Evolutionary conservation across 176 grass and related monocot species (phyloP), one percentile per base, ranked within the genome.

Genomic region (Ampelocalamus luodianensis): DNA sequence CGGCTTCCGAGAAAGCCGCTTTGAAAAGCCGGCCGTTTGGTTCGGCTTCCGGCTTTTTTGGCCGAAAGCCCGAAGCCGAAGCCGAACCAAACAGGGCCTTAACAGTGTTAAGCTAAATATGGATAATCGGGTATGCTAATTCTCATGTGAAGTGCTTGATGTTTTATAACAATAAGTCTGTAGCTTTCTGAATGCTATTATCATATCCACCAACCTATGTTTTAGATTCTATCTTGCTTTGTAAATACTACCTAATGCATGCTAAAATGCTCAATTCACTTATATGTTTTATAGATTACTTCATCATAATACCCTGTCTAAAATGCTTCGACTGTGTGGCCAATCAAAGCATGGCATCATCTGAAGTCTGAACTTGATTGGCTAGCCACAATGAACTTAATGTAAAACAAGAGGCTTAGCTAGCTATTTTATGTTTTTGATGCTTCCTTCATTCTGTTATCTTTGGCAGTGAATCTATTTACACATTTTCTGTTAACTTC

Each of bases 61-160:
- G n/a, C n/a, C n/a, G n/a, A n/a, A n/a, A n/a, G n/a, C n/a, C n/a
- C n/a, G n/a, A n/a, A n/a, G n/a, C n/a, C n/a, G n/a, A n/a, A n/a
- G n/a, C n/a, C n/a, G n/a, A n/a, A n/a, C n/a, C n/a, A n/a, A n/a
- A n/a, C n/a, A n/a, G n/a, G n/a, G n/a, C n/a, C n/a, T n/a, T n/a
- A 98, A 90, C 60, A 93, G 82, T 83, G 72, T 95, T 49, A 89
- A 91, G 85, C 73, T 95, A 65, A 87, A 88, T 79, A 74, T 62
- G 23, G 93, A 98, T 89, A 90, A 95, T 71, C 82, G 65, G 89
- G 91, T 98, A 85, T 80, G 67, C 43, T 81, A 59, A 23, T 80
- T 69, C 15, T 71, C 71, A 71, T 51, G 68, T 32, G 36, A 74
- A 54, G 10, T 64, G 42, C 63, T 65, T 76, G 40, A 78, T 64